These are phyloP conservation scores for Venturiaceae sp. DNA, from an alignment of 2,329 filamentous ascomycete species.

Conservation along the genomic window DNA sequence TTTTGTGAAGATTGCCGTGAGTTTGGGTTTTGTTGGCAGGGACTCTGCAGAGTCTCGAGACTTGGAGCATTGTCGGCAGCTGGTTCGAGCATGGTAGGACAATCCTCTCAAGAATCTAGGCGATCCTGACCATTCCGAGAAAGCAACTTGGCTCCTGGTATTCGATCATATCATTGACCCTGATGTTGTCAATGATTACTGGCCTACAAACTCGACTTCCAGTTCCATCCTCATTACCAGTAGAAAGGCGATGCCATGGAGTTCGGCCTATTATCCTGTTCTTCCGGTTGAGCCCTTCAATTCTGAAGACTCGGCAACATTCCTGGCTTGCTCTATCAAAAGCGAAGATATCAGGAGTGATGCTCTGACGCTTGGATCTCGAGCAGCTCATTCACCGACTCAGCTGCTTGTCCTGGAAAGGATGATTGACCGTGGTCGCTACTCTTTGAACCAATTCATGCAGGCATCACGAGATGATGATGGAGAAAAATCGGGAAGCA, in stretches of 20 bases:
- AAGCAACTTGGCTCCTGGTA: slow-evolving; percentile 5
- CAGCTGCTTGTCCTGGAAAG: not conserved
- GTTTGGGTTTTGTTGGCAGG: slow-evolving; percentile 13
- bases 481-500: not conserved
- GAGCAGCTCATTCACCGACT: not conserved
- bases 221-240: not conserved
- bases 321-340: not conserved
- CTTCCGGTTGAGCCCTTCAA: slow-evolving; percentile 2
- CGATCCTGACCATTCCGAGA: not conserved
- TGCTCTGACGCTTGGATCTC: not conserved
- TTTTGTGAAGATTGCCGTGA: slow-evolving; percentile 21
- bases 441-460: not conserved
- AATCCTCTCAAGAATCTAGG: slow-evolving; percentile 4
- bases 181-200: slow-evolving; percentile 2
- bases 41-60: slow-evolving; percentile 9
- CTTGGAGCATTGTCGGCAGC: slow-evolving; percentile 5
- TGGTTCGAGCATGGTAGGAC: slow-evolving; percentile 5
- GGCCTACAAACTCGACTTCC: not conserved
- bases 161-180: slow-evolving; percentile 1
- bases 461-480: not conserved
- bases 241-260: slow-evolving; percentile 3
- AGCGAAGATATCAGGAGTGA: not conserved
- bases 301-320: not conserved
- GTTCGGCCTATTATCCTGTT: not conserved
- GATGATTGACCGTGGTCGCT: not conserved